A percentile compares a stretch with the other conserved stretches of the same genome.
Evolutionary conservation across 2,329 filamentous ascomycete species (phyloP).

Genomic region (Alternaria metachromatica): DNA sequence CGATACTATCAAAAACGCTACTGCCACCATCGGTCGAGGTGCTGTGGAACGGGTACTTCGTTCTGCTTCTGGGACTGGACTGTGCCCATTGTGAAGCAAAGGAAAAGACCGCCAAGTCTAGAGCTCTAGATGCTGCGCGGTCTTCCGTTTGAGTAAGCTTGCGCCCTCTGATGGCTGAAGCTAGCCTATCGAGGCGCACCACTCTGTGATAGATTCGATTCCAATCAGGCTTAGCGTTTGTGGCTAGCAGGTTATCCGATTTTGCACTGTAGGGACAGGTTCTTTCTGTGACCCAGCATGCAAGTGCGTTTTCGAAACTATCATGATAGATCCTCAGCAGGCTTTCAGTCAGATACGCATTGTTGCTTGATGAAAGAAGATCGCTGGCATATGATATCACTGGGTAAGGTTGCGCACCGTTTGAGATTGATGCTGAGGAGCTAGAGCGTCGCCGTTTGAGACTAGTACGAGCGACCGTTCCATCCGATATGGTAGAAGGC

Average conservation of each 20-base stretch:
- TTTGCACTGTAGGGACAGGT: constrained; percentile 59
- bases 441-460: constrained; percentile 36
- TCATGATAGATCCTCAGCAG: constrained; percentile 62
- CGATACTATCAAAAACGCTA: constrained; percentile 15
- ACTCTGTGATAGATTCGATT: constrained; percentile 61
- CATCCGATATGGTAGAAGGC: constrained; percentile 9
- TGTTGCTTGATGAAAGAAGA: constrained; percentile 45
- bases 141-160: constrained; percentile 53
- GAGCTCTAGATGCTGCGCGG: constrained; percentile 53
- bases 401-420: constrained; percentile 26
- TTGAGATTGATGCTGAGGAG: constrained; percentile 27
- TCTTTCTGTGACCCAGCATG: constrained; percentile 62
- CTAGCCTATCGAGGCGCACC: constrained; percentile 56
- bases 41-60: constrained; percentile 39
- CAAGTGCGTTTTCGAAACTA: constrained; percentile 60
- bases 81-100: constrained; percentile 61
- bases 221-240: constrained; percentile 53
- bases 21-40: constrained; percentile 9
- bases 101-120: constrained; percentile 59
- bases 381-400: constrained; percentile 33
- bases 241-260: constrained; percentile 32
- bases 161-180: constrained; percentile 51
- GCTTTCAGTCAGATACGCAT: constrained; percentile 52
- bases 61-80: constrained; percentile 32
- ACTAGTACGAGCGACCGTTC: constrained; percentile 15